Base-by-base conservation (phyloP, 352 stramenopile species). In the Peronospora belbahrii region DNA sequence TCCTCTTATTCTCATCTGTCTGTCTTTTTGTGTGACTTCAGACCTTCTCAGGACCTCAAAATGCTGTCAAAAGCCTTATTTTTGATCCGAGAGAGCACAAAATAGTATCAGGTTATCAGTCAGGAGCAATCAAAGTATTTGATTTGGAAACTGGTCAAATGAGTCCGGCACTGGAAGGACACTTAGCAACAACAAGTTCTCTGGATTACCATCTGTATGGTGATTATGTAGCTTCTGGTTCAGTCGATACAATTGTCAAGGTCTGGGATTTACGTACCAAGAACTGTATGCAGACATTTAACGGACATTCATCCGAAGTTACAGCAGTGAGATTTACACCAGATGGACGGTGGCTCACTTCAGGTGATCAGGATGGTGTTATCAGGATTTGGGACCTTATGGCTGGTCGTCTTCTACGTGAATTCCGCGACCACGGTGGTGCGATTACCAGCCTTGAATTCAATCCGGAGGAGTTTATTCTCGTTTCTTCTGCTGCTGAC, bases 341-440 rank as follows among this genome's bases (percentile, higher is more conserved):
- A 0, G 82, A 93, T 42, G 79, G 79, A 13, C 74, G 82, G 0
- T 91, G 82, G 82, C 70, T 93, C 31, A 91, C 82, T 14, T 93
- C 79, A 2, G 79, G 82, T 6, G 67, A 70, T 0, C 61, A 71
- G 9, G 75, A 88, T 25, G 82, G 82, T 23, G 74, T 70, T 8
- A 86, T 93, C 43, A 83, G 76, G 37, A 89, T 93, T 25, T 93
- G 82, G 82, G 82, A 93, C 34, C 67, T 93, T 42, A 89, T 79
- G 2, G 73, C 79, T 20, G 79, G 79, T 1, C 83, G 84, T 5
- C 65, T 88, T 36, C 62, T 93, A 30, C 60, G 59, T 14, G 79
- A 91, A 42, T 93, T 93, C 51, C 51, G 52, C 13, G 79, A 90
- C 35, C 82, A 93, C 42, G 60, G 69, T 30, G 77, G 75, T 8